phyloP scores from a whole-genome alignment of 2,329 filamentous ascomycete species.

The Ascochyta rabiei region DNA sequence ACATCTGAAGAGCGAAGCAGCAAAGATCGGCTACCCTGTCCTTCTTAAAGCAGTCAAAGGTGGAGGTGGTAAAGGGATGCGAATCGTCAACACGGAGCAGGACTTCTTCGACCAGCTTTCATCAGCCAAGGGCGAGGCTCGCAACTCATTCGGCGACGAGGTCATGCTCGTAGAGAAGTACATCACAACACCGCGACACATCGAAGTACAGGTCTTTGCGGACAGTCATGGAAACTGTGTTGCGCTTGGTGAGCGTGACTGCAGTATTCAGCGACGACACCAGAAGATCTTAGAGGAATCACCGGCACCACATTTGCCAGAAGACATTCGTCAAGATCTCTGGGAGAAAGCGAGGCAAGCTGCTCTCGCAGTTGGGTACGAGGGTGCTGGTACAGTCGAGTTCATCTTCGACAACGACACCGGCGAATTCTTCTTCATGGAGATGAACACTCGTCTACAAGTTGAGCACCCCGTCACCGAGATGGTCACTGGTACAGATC shows the following conservation, averaged over 20 bases:
- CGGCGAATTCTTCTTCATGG: slow-evolving; percentile 72
- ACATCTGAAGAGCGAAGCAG: slow-evolving; percentile 71
- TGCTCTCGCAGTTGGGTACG: slow-evolving; percentile 67
- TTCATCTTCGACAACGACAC: slow-evolving; percentile 73
- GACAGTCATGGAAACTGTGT: slow-evolving; percentile 70
- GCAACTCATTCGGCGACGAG: slow-evolving; percentile 69
- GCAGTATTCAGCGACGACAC: slow-evolving; percentile 69
- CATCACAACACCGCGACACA: slow-evolving; percentile 69
- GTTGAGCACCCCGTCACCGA: slow-evolving; percentile 96
- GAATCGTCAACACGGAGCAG: slow-evolving; percentile 63
- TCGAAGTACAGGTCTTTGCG: slow-evolving; percentile 71
- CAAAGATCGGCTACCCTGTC: slow-evolving; percentile 70
- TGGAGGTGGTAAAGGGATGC: slow-evolving; percentile 72
- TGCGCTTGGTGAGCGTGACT: slow-evolving; percentile 68
- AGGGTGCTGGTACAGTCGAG: slow-evolving; percentile 70
- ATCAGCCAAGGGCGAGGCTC: slow-evolving; percentile 69
- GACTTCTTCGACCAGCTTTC: slow-evolving; percentile 66
- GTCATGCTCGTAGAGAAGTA: slow-evolving; percentile 72
- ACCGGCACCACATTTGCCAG: slow-evolving; percentile 66
- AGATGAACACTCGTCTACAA: slow-evolving; percentile 82
- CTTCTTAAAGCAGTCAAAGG: slow-evolving; percentile 71
- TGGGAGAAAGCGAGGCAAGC: slow-evolving; percentile 70
- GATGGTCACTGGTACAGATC: slow-evolving; percentile 74
- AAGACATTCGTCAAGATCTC: slow-evolving; percentile 65
- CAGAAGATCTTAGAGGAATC: slow-evolving; percentile 72